phyloP scores from a whole-genome alignment of 805 yeast species.

The Candida manassasensis region DNA sequence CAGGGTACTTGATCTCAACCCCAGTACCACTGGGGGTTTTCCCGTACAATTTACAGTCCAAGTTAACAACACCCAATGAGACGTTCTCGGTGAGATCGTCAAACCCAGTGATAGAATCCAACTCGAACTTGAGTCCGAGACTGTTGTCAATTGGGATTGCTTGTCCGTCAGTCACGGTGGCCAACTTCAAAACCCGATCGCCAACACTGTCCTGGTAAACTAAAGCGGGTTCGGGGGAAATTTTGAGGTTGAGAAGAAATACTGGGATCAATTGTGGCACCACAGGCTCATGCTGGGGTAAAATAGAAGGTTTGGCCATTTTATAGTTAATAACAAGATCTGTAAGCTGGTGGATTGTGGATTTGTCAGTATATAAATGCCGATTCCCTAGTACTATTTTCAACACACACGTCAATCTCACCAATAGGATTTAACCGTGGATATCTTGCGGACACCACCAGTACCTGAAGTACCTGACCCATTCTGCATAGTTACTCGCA shows the following conservation, averaged over 20 bases:
- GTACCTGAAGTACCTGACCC: too few species aligned
- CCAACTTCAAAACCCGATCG: slow-evolving; percentile 18
- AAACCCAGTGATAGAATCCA: slow-evolving; percentile 30
- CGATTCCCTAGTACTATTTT: too few species aligned
- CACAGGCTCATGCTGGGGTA: slow-evolving; percentile 12
- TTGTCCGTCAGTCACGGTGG: slow-evolving; percentile 22
- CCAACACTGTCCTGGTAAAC: slow-evolving; percentile 14
- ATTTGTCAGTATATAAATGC: too few species aligned
- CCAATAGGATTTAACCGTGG: too few species aligned
- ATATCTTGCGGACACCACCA: too few species aligned
- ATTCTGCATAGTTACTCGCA: too few species aligned
- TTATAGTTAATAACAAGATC: too few species aligned
- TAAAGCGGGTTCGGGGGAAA: slow-evolving; percentile 15
- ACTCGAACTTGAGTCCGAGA: slow-evolving; percentile 29
- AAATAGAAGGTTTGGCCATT: neutral
- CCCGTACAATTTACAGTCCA: slow-evolving; percentile 49
- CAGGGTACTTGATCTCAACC: slow-evolving; percentile 42
- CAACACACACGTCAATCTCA: too few species aligned
- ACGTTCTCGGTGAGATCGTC: slow-evolving; percentile 43
- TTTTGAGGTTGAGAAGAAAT: slow-evolving; percentile 24
- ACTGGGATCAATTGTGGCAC: slow-evolving; percentile 29
- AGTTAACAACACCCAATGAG: slow-evolving; percentile 20
- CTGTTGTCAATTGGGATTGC: slow-evolving; percentile 26
- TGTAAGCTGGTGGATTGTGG: too few species aligned
- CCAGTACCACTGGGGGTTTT: slow-evolving; percentile 41